These are phyloP conservation scores for Aspergillus bertholletiae DNA, from an alignment of 495 filamentous ascomycete genomes.

Conservation along the genomic window DNA sequence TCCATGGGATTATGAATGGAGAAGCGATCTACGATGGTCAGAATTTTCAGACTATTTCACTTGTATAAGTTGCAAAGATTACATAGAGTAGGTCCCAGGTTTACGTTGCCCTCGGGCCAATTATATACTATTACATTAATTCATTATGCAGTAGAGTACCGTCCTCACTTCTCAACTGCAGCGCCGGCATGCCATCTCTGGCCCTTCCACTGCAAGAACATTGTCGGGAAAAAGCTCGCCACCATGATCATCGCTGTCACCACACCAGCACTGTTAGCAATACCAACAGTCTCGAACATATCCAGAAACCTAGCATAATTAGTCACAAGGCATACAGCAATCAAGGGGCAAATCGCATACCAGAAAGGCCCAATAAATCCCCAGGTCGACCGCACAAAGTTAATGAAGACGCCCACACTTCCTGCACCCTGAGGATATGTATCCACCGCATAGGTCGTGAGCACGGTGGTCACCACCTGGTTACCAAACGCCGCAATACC, in stretches of 20 bases:
- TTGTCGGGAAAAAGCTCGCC: constrained; percentile 41
- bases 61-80: too few relatives aligned
- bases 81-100: too few relatives aligned
- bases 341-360: constrained; percentile 16
- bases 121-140: too few relatives aligned
- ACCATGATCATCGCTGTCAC: constrained; percentile 41
- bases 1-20: too few relatives aligned
- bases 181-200: constrained; percentile 4
- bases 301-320: constrained; percentile 39
- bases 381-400: constrained; percentile 50
- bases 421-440: constrained; percentile 44
- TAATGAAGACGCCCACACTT: constrained; percentile 52
- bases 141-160: too few relatives aligned
- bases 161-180: not conserved
- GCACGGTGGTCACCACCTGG: constrained; percentile 53
- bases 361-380: constrained; percentile 57
- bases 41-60: too few relatives aligned
- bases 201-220: constrained; percentile 35
- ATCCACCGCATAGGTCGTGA: constrained; percentile 53
- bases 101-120: too few relatives aligned
- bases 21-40: too few relatives aligned
- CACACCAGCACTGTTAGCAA: constrained; percentile 42
- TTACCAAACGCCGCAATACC: constrained; percentile 49
- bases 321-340: not conserved
- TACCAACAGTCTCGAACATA: constrained; percentile 46